Conservation (phyloP, 2,329 filamentous ascomycete species). For the Lecanosticta acicola region DNA sequence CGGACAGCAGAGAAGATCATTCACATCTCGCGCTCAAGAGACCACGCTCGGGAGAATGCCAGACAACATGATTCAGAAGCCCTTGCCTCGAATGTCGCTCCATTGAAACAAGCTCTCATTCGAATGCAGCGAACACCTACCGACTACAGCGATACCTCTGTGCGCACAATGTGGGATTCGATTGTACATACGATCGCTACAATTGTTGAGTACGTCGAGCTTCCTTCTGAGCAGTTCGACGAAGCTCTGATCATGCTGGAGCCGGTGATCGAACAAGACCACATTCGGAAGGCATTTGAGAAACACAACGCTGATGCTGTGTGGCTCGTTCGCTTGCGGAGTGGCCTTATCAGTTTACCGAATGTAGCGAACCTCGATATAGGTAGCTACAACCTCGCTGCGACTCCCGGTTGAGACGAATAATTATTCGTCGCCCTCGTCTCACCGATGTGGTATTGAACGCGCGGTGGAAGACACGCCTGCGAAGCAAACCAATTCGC, state of each 20-base stretch:
- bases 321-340: constrained; percentile 56
- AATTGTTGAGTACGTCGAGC: constrained; percentile 56
- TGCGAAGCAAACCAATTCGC: not conserved
- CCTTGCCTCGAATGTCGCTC: not conserved
- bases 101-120: constrained; percentile 13
- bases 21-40: constrained; percentile 3
- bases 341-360: constrained; percentile 10
- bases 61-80: constrained; percentile 1
- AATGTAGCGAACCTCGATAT: not conserved
- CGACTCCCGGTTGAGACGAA: not conserved
- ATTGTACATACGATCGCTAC: constrained; percentile 54
- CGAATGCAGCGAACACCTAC: constrained; percentile 17
- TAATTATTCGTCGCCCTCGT: not conserved
- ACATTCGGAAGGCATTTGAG: constrained; percentile 56
- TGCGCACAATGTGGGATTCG: constrained; percentile 59
- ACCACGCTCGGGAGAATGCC: constrained; percentile 1
- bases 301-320: constrained; percentile 67
- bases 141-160: constrained; percentile 51
- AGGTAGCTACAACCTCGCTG: not conserved
- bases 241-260: constrained; percentile 60
- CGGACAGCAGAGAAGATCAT: constrained; percentile 9
- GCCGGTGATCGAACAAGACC: constrained; percentile 31
- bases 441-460: not conserved
- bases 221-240: constrained; percentile 68
- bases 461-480: not conserved